Conservation (phyloP, 306 rosid species). For the Pterocarpus macrocarpus region DNA sequence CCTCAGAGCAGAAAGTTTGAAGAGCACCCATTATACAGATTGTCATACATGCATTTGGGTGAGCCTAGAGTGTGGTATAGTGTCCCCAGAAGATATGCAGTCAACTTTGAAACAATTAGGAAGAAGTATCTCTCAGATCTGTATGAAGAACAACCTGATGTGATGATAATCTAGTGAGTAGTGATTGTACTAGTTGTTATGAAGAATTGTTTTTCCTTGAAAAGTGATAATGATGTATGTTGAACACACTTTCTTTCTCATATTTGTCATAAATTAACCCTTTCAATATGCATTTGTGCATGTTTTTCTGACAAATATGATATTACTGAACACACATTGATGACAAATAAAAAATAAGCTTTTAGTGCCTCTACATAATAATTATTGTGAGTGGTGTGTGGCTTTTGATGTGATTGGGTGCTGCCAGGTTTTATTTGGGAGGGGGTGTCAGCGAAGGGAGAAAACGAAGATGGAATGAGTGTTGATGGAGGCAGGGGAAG, state of each 20-base stretch:
- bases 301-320: slow-evolving; percentile 23
- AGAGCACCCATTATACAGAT: slow-evolving; percentile 77
- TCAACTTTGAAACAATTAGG: slow-evolving; percentile 60
- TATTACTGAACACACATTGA: background rate
- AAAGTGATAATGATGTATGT: slow-evolving; percentile 16
- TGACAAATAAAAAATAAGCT: no score
- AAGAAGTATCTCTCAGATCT: slow-evolving; percentile 55
- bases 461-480: no score
- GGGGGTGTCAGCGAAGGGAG: no score
- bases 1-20: slow-evolving; percentile 70
- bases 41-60: slow-evolving; percentile 79
- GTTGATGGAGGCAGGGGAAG: no score
- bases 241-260: background rate
- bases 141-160: slow-evolving; percentile 47
- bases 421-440: no score
- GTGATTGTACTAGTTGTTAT: slow-evolving; percentile 10
- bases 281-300: slow-evolving; percentile 30
- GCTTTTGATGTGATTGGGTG: no score
- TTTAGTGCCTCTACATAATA: no score
- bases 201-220: slow-evolving; percentile 31
- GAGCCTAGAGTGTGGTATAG: slow-evolving; percentile 85
- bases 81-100: slow-evolving; percentile 64
- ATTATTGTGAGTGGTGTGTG: no score
- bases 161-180: slow-evolving; percentile 68
- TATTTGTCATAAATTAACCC: slow-evolving; percentile 37